Percentiles rank a stretch among this genome's conserved stretches.
Evolutionary conservation across 345 rosid species (phyloP).

Genomic region (Populus alba): DNA sequence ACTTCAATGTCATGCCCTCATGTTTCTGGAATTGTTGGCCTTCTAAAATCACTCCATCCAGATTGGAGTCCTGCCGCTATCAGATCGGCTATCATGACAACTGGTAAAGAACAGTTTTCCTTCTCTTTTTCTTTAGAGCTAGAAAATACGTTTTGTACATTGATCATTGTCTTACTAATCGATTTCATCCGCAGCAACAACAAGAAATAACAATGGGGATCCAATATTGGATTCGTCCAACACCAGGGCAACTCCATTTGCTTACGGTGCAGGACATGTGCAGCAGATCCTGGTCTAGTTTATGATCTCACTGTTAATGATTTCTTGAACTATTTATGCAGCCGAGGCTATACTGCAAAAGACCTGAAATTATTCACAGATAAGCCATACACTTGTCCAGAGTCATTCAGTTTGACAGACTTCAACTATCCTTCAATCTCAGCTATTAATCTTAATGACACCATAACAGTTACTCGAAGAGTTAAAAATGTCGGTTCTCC

Average conservation of each 20-base stretch:
- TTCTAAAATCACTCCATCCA: conserved; percentile 42
- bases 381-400: conserved; percentile 28
- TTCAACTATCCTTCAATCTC: conserved; percentile 62
- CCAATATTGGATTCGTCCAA: conserved; percentile 29
- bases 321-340: conserved; percentile 47
- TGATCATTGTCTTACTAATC: neutral
- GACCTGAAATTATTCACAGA: conserved; percentile 12
- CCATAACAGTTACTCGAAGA: conserved; percentile 23
- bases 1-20: conserved; percentile 63
- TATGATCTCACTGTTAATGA: conserved; percentile 34
- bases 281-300: conserved; percentile 54
- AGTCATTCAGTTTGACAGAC: conserved; percentile 17
- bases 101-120: conserved; percentile 25
- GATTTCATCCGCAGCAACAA: conserved; percentile 27
- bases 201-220: conserved; percentile 12
- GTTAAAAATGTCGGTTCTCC: conserved; percentile 54
- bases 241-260: conserved; percentile 43
- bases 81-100: conserved; percentile 48
- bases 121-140: neutral
- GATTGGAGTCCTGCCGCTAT: conserved; percentile 54
- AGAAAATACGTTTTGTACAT: neutral
- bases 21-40: conserved; percentile 50
- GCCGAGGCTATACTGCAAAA: conserved; percentile 29
- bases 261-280: conserved; percentile 48
- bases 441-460: conserved; percentile 21